A percentile compares a stretch with the other conserved stretches of the same genome.
These are phyloP conservation scores for Medicago arabica DNA, from an alignment of 306 rosid genomes.

Conservation along the genomic window DNA sequence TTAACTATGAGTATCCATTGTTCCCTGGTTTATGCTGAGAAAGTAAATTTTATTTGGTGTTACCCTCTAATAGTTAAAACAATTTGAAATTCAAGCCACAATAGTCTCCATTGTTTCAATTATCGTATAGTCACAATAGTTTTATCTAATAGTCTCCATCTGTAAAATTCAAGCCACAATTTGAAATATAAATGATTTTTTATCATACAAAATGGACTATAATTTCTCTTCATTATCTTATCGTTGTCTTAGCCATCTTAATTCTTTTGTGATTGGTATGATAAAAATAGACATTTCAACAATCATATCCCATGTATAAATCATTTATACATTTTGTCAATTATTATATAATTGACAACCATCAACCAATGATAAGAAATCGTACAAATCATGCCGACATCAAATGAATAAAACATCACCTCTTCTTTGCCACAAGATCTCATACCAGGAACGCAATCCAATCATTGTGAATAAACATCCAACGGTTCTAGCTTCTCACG, in stretches of 20 bases:
- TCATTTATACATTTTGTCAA: not conserved
- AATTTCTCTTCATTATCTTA: too few relatives aligned
- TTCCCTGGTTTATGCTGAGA: too few relatives aligned
- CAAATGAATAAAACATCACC: not conserved
- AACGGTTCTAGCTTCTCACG: conserved; percentile 12
- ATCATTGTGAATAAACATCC: conserved; percentile 39
- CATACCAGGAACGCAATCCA: not conserved
- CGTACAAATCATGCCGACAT: not conserved
- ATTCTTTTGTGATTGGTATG: not conserved
- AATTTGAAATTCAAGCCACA: too few relatives aligned
- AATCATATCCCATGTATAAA: not conserved
- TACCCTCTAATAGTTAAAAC: too few relatives aligned
- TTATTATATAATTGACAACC: conserved; percentile 2
- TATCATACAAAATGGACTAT: too few relatives aligned
- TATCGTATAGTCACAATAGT: too few relatives aligned
- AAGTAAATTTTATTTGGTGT: too few relatives aligned
- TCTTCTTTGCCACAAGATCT: conserved; percentile 36
- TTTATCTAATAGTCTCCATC: too few relatives aligned
- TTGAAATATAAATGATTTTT: too few relatives aligned
- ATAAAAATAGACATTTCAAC: not conserved
- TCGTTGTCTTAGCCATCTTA: not conserved
- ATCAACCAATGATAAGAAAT: not conserved
- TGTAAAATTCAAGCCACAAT: too few relatives aligned
- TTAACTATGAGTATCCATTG: too few relatives aligned
- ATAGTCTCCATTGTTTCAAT: too few relatives aligned